Percentiles rank a stretch among this genome's conserved stretches.
Evolutionary conservation across 371 early-diverging fungal species (phyloP).

Genomic region (Mortierella sp.): DNA sequence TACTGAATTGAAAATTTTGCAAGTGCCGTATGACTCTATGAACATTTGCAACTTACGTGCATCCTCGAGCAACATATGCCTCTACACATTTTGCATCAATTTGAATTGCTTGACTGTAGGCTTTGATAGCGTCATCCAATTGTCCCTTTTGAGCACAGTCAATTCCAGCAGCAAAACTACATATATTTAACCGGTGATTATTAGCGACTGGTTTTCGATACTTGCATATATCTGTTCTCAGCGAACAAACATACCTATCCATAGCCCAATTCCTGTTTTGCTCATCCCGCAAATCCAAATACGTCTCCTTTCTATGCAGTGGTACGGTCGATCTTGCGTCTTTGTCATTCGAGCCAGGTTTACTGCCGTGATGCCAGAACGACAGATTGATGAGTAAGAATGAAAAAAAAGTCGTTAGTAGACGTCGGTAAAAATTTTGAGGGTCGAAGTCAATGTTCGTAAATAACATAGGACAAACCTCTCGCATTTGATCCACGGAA

Average conservation of each 20-base stretch:
- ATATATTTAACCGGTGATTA: background rate
- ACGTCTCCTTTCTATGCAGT: conserved; percentile 49
- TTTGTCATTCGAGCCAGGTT: conserved; percentile 23
- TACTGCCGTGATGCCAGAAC: conserved; percentile 2
- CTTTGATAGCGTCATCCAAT: conserved; percentile 45
- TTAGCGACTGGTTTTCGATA: background rate
- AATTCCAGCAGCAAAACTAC: conserved; percentile 43
- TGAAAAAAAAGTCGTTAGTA: background rate
- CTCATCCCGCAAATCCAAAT: conserved; percentile 49
- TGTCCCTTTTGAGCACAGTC: conserved; percentile 38
- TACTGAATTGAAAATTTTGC: background rate
- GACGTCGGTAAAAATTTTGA: background rate
- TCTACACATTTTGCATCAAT: conserved; percentile 45
- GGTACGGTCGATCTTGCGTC: conserved; percentile 33
- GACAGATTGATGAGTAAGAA: background rate
- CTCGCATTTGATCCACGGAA: conserved; percentile 55
- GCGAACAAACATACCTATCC: conserved; percentile 42
- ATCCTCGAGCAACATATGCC: conserved; percentile 50
- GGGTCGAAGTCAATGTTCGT: no score
- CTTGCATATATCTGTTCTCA: background rate
- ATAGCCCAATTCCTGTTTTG: conserved; percentile 53
- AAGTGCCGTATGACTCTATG: background rate
- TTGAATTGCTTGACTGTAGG: conserved; percentile 50
- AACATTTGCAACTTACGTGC: conserved; percentile 45
- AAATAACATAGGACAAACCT: conserved; percentile 19